Conservation (phyloP, 1,284 basidiomycete species). For the Ustilago trichophora region DNA sequence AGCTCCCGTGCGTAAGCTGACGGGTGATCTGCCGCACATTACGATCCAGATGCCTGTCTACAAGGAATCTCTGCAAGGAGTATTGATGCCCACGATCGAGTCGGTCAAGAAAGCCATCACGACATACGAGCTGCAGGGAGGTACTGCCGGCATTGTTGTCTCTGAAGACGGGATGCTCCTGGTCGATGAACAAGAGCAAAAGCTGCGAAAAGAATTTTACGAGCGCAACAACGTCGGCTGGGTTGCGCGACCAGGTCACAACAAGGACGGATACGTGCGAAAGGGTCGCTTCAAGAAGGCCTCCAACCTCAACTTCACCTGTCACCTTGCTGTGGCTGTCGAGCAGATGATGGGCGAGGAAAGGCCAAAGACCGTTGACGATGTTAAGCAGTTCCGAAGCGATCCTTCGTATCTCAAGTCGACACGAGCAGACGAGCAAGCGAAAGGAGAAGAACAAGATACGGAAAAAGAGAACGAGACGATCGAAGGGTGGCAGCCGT, state of each 20-base stretch:
- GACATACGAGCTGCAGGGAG: conserved; percentile 84
- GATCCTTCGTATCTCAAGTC: background rate
- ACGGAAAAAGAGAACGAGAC: background rate
- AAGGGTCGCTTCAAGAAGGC: conserved; percentile 89
- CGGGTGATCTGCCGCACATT: conserved; percentile 73
- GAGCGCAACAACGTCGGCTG: conserved; percentile 79
- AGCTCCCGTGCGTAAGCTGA: background rate
- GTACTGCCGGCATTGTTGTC: conserved; percentile 78
- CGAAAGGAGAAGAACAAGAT: background rate
- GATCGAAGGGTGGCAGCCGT: background rate
- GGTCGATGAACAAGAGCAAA: conserved; percentile 73
- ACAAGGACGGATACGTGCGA: conserved; percentile 76
- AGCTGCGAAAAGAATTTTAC: conserved; percentile 77
- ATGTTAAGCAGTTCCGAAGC: background rate
- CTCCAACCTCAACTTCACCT: conserved; percentile 86
- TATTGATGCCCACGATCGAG: conserved; percentile 75
- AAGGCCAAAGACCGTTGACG: background rate
- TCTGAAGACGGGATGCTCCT: conserved; percentile 80
- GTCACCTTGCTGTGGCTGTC: conserved; percentile 76
- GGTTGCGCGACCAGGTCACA: conserved; percentile 80
- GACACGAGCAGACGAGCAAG: background rate
- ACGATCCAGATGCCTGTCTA: conserved; percentile 83
- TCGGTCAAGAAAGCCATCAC: conserved; percentile 86
- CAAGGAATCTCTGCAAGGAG: conserved; percentile 70
- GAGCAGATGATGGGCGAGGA: conserved; percentile 74